Base-by-base conservation (phyloP, 2,329 filamentous ascomycete genomes). In the Metarhizium robertsii region DNA sequence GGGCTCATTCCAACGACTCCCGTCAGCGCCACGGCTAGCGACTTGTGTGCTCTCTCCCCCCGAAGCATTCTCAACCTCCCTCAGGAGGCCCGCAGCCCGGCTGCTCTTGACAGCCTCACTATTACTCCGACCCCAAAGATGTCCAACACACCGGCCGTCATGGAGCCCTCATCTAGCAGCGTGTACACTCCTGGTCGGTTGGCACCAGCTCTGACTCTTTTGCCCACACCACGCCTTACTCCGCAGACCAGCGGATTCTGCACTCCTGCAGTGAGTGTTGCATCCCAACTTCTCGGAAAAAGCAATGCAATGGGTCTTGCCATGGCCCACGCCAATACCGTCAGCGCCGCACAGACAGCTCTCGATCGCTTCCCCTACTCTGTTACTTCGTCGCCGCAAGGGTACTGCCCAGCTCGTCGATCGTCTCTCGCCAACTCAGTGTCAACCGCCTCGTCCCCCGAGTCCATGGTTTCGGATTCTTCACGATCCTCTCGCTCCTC, bases 381-480 rank as follows among this genome's bases (percentile, higher is more conserved):
- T 14, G 70, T 71, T 56, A 73, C 73, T 4, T 76, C 78, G 4
- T 84, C 83, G 20, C 81, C 81, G 30, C 74, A 77, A 62, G 73
- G 71, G 61, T 77, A 77, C 62, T 65, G 62, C 52, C 71, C 74
- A 2, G 70, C 73, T 42, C 82, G 83, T 58, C 81, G 82, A 58
- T 84, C 82, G 14, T 85, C 83, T 16, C 77, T 85, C 58, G 82
- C 81, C 66, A 83, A 78, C 64, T 83, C 83, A 18, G 73, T 83
- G 61, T 86, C 83, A 30, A 80, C 79, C 34, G 78, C 79, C 38
- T 86, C 83, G 57, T 86, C 83, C 32, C 83, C 83, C 59, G 83
- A 86, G 65, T 86, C 83, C 55, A 85, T 86, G 82, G 71, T 86
- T 49, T 85, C 83, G 57, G 83, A 86, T 65, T 73, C 75, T 56